Conservation (phyloP, 495 filamentous ascomycete species). For the Lasiosphaeris hirsuta region DNA sequence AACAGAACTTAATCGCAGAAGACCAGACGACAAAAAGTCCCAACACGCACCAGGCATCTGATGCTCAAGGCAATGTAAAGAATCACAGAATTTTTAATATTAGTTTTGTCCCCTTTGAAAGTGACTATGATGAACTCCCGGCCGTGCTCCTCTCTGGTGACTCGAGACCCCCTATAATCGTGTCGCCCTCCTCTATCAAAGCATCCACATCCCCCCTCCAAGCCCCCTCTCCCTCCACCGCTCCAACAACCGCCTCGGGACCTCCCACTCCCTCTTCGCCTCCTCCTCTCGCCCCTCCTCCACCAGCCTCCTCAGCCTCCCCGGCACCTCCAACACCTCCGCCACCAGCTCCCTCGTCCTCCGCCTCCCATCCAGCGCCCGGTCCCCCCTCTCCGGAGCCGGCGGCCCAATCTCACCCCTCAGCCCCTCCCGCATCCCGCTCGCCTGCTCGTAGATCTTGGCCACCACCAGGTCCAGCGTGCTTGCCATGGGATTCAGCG, state of each 20-base stretch:
- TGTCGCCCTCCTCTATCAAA: slow-evolving; percentile 53
- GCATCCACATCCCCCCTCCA: slow-evolving; percentile 47
- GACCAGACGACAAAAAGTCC: neutral
- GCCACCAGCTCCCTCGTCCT: slow-evolving; percentile 64
- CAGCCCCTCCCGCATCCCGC: slow-evolving; percentile 54
- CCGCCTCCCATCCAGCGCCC: slow-evolving; percentile 33
- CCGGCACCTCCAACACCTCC: slow-evolving; percentile 63
- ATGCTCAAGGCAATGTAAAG: neutral
- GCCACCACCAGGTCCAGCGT: slow-evolving; percentile 74
- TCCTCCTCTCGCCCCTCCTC: slow-evolving; percentile 60
- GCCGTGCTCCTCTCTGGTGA: neutral
- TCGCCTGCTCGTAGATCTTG: slow-evolving; percentile 77
- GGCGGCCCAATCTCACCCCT: slow-evolving; percentile 39
- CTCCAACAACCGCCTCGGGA: slow-evolving; percentile 48
- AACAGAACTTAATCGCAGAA: neutral
- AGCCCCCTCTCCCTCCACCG: slow-evolving; percentile 51
- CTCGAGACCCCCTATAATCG: slow-evolving; percentile 35
- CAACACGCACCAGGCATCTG: neutral
- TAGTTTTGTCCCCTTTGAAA: too few relatives aligned
- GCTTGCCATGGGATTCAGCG: slow-evolving; percentile 63
- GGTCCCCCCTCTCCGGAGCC: slow-evolving; percentile 45
- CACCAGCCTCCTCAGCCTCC: slow-evolving; percentile 61
- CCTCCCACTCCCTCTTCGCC: slow-evolving; percentile 56
- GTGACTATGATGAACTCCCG: neutral
- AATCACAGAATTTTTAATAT: too few relatives aligned